Percentiles rank a stretch among this genome's conserved stretches.
These are phyloP conservation scores for Kwoniella dendrophila DNA, from an alignment of 768 basidiomycete species.

Conservation along the genomic window DNA sequence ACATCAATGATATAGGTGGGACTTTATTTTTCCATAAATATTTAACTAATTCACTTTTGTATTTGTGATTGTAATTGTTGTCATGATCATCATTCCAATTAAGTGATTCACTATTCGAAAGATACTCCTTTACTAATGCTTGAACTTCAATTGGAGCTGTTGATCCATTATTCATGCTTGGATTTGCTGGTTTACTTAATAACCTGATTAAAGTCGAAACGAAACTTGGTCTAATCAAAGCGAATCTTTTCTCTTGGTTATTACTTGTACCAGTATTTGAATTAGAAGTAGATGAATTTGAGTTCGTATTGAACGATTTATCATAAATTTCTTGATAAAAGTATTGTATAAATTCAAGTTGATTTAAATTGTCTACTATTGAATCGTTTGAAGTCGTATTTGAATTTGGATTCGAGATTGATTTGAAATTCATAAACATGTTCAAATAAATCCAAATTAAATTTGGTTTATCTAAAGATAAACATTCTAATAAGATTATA, in stretches of 20 bases:
- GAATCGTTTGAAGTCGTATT: not conserved
- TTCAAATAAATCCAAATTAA: conserved; percentile 74
- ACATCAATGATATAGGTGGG: conserved; percentile 27
- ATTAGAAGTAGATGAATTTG: too few relatives aligned
- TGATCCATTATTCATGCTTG: too few relatives aligned
- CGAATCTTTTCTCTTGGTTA: conserved; percentile 19
- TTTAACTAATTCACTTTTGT: conserved; percentile 12
- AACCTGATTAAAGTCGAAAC: conserved; percentile 1
- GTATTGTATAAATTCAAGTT: conserved; percentile 24
- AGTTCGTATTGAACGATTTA: conserved; percentile 12
- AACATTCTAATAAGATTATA: conserved; percentile 67
- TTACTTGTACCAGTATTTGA: too few relatives aligned
- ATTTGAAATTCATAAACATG: conserved; percentile 67
- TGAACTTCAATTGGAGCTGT: too few relatives aligned
- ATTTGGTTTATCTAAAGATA: conserved; percentile 85
- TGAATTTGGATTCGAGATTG: not conserved
- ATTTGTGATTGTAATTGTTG: not conserved
- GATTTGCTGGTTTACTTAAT: too few relatives aligned
- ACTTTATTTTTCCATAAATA: conserved; percentile 25
- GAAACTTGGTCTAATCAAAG: conserved; percentile 25
- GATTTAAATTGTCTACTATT: conserved; percentile 17
- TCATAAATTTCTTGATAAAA: conserved; percentile 37
- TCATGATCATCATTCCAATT: not conserved
- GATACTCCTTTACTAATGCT: too few relatives aligned
- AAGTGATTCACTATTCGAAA: not conserved